Evolutionary conservation across 106 monocot species (phyloP), one percentile per base, ranked within the genome.

Genomic region (Dioscorea alata): DNA sequence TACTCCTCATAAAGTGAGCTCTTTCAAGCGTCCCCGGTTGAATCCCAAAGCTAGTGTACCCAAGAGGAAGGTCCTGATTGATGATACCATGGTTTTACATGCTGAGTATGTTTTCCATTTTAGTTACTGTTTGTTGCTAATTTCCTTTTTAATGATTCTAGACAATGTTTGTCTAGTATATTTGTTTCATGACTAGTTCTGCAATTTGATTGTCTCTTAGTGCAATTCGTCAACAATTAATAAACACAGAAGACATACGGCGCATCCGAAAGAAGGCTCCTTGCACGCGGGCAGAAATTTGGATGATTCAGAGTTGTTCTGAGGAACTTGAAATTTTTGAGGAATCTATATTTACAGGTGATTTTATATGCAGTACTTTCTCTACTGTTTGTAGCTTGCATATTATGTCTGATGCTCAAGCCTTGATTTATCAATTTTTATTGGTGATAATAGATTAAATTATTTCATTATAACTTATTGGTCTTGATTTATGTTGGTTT

Each of bases 11-110:
- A 82, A 75, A 64, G 52, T 69, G 31, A 50, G 79, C 53, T 77
- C 81, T 63, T 66, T 61, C 54, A 99, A 99, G 76, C 90, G 93
- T 15, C 81, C 85, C 31, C 74, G 90, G 28, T 59, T 76, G 73
- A 71, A 64, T 23, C 19, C 80, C 4, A 91, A 56, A 62, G 49
- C 50, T 19, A 83, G 75, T 34, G 74, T 69, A 22, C 77, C 73
- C 19, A 99, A 87, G 63, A 85, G 93, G 66, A 99, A 99, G 74
- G 81, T 84, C 63, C 80, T 89, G 22, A 13, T 88, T 59, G 99
- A 99, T 82, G 99, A 99, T 83, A 63, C 87, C 49, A 93, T 88
- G 83, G 90, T 99, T 52, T 79, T 99, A 66, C 99, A 93, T 83
- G 92, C 99, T 53, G 99, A 99, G 99, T 99, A 88, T 50, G 92